Evolutionary conservation across 1,139 yeast species (phyloP), one percentile per base, ranked within the genome.

Genomic region (Hemisphaericaspora xylofermentans): DNA sequence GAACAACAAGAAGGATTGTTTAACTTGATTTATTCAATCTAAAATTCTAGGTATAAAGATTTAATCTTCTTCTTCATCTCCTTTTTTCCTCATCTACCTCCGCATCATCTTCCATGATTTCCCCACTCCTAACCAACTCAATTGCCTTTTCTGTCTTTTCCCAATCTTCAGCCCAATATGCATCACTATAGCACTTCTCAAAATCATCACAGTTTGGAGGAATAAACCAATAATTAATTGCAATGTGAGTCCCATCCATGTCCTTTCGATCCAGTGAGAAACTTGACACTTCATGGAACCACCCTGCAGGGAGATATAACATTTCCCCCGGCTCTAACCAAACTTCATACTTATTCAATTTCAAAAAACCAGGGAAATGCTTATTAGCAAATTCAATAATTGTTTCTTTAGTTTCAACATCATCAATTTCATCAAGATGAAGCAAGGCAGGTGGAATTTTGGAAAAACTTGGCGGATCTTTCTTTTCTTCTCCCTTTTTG

Each of bases 241-340:
- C 89, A 36, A 77, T 65, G 54, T 84, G 91, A 4, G 71, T 63
- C 19, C 61, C 57, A 12, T 55, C 53, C 5, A 5, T 25, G 13
- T 40, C n/a, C 39, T 15, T 36, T 35, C 12, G 51, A 44, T n/a
- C 51, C 46, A 1, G 84, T n/a, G n/a, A 82, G 56, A 68, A 81
- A n/a, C 88, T 81, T 21, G 85, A 76, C 1, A 84, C 93, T 57
- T 84, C 93, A 56, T 84, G 93, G 54, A 84, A 84, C 91, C 91
- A 84, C 1, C 91, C 88, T 1, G 86, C 76, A 0, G 93, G 93
- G 18, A 84, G 58, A 51, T 78, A 84, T 26, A 84, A 58, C 82
- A 82, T 78, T 36, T 83, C 81, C 0, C 88, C 88, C 0, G 83
- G 80, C 14, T 70, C 57, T 22, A 84, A 51, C 61, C 76, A 67